Evolutionary conservation across 2,329 filamentous ascomycete genomes (phyloP).

Genomic region (Talaromyces sp.): DNA sequence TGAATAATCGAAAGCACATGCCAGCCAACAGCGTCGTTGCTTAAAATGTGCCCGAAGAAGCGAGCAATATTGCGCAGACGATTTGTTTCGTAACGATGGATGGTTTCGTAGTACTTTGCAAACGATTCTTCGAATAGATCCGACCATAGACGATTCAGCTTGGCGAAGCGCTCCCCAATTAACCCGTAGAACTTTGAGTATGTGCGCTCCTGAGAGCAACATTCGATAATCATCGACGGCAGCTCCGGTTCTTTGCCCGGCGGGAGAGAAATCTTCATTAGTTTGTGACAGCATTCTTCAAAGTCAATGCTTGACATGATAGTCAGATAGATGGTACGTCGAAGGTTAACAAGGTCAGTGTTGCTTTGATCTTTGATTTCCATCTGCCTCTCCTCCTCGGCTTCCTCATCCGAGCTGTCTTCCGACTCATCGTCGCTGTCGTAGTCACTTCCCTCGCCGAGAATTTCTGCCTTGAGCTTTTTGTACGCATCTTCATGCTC

Average conservation of each 20-base stretch:
- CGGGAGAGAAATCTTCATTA: slow-evolving; percentile 89
- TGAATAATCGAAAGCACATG: slow-evolving; percentile 79
- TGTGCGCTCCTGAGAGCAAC: slow-evolving; percentile 91
- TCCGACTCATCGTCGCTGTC: slow-evolving; percentile 62
- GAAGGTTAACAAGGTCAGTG: slow-evolving; percentile 86
- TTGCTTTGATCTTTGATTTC: slow-evolving; percentile 99
- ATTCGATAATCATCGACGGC: slow-evolving; percentile 95
- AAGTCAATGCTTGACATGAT: slow-evolving; percentile 96
- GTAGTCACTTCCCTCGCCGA: slow-evolving; percentile 86
- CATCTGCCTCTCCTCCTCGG: slow-evolving; percentile 72
- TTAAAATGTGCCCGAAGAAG: slow-evolving; percentile 88
- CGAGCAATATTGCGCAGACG: slow-evolving; percentile 89
- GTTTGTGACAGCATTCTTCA: slow-evolving; percentile 94
- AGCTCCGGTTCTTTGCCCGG: slow-evolving; percentile 82
- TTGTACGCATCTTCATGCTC: slow-evolving; percentile 87
- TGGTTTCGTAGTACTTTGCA: slow-evolving; percentile 90
- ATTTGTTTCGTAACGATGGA: slow-evolving; percentile 95
- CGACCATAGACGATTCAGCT: slow-evolving; percentile 90
- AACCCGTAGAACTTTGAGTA: slow-evolving; percentile 97
- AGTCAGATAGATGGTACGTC: slow-evolving; percentile 91
- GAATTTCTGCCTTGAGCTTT: slow-evolving; percentile 84
- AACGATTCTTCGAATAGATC: slow-evolving; percentile 90
- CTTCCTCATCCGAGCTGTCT: slow-evolving; percentile 62
- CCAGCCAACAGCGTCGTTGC: slow-evolving; percentile 86
- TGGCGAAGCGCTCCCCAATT: slow-evolving; percentile 90